Evolutionary conservation across 345 rosid species (phyloP), one percentile per base, ranked within the genome.

Genomic region (Hirschfeldia incana): DNA sequence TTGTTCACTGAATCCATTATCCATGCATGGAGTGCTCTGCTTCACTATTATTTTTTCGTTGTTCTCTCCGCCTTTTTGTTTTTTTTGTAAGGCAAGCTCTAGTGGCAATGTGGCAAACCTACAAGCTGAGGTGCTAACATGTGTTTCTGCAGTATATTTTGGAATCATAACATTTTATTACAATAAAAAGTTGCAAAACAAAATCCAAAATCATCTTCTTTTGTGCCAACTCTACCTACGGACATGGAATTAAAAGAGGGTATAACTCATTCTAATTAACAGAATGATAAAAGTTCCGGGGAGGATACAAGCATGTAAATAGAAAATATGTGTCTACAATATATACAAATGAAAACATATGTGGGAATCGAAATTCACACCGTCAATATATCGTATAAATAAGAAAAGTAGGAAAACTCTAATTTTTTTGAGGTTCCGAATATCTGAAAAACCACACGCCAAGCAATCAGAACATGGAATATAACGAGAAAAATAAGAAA

Each of bases 1-100:
- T 49, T 68, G 76, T 86, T 65, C 39, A 81, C 63, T 59, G 76
- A 66, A 73, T 86, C 88, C 81, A 78, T 73, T 63, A 73, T 86
- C 88, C 81, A 78, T 73, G 69, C 63, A 61, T 32, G 7, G 33
- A 68, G 58, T 10, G 58, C 44, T 67, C 68, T 65, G 64, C 64
- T 74, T 51, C 44, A 39, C 60, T 28, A 21, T 70, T 49, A n/a
- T 0, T 49, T 58, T 59, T 32, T 13, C 46, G 15, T 53, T 78
- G 59, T 16, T 70, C 44, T 69, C 6, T 67, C 30, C 32, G 39
- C 72, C 55, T 65, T 65, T 27, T 34, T 32, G 4, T 27, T 63
- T 15, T 1, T 42, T 1, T 42, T 26, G 28, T 59, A 7, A 1
- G 28, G 2, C 8, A 16, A 76, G 46, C 67, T 58, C 59, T 67